Conservation (phyloP, 2,329 filamentous ascomycete genomes). For the Xylariomycetidae sp. region DNA sequence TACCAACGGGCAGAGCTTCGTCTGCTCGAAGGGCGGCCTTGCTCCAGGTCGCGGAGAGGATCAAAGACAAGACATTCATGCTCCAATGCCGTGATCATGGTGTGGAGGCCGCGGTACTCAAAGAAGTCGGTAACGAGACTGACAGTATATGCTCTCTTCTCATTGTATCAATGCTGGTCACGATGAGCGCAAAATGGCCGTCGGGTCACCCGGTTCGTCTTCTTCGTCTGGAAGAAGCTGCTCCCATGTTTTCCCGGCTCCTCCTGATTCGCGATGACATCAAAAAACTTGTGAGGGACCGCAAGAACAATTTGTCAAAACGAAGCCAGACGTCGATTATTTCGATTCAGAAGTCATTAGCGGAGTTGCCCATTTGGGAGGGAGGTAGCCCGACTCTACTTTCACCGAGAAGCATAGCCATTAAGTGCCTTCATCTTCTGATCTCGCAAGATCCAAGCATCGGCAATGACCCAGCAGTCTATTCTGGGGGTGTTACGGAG, state of each 20-base stretch:
- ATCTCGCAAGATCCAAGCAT: constrained; percentile 45
- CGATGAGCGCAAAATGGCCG: constrained; percentile 56
- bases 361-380: constrained; percentile 57
- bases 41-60: constrained; percentile 54
- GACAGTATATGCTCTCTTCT: constrained; percentile 61
- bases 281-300: constrained; percentile 55
- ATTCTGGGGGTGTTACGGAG: constrained; percentile 44
- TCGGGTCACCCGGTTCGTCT: constrained; percentile 56
- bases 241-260: constrained; percentile 51
- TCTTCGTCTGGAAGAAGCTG: constrained; percentile 49
- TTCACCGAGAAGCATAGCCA: constrained; percentile 58
- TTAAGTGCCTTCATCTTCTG: constrained; percentile 59
- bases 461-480: constrained; percentile 43
- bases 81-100: constrained; percentile 70
- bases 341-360: constrained; percentile 49
- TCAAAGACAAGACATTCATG: constrained; percentile 59
- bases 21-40: constrained; percentile 55
- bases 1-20: constrained; percentile 38
- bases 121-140: constrained; percentile 52
- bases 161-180: constrained; percentile 58
- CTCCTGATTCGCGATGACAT: constrained; percentile 53
- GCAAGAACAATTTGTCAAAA: constrained; percentile 65
- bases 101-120: constrained; percentile 64
- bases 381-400: constrained; percentile 43
- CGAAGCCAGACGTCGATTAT: constrained; percentile 53